Conservation (phyloP, 495 filamentous ascomycete genomes). For the Podospora bellae-mahoneyi region DNA sequence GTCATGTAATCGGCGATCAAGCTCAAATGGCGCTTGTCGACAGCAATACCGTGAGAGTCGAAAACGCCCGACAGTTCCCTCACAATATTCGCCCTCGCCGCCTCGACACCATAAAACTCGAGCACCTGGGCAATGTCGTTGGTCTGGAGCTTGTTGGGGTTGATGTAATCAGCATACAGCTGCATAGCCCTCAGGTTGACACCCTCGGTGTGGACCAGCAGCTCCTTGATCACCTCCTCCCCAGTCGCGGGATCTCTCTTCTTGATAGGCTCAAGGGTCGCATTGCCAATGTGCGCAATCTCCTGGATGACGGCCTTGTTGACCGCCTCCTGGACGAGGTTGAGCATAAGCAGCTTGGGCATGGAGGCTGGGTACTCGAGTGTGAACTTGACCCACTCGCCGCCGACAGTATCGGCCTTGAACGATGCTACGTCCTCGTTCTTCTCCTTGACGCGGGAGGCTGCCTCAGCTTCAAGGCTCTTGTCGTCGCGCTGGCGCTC, state of each 20-base stretch:
- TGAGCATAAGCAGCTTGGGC: conserved; percentile 90
- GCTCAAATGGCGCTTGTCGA: conserved; percentile 90
- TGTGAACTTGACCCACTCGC: conserved; percentile 72
- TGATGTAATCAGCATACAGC: conserved; percentile 77
- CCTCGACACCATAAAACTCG: conserved; percentile 86
- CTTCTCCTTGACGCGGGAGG: conserved; percentile 61
- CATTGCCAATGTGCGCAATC: conserved; percentile 68
- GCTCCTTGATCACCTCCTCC: conserved; percentile 41
- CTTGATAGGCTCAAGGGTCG: conserved; percentile 66
- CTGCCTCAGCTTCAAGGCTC: conserved; percentile 39
- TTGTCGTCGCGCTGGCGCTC: conserved; percentile 46
- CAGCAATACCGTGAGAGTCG: conserved; percentile 84
- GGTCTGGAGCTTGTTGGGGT: conserved; percentile 81
- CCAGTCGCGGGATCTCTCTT: conserved; percentile 50
- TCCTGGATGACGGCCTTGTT: conserved; percentile 80
- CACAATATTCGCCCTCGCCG: conserved; percentile 79
- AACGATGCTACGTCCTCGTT: conserved; percentile 66
- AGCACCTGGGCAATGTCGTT: conserved; percentile 90
- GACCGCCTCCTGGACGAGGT: conserved; percentile 75
- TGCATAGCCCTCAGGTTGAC: conserved; percentile 90
- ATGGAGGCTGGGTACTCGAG: conserved; percentile 73
- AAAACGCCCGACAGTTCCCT: conserved; percentile 86
- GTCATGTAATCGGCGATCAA: conserved; percentile 98
- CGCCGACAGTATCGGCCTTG: conserved; percentile 71
- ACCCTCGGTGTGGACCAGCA: conserved; percentile 72